phyloP scores from a whole-genome alignment of 345 rosid genomes.

The Corymbia maculata region DNA sequence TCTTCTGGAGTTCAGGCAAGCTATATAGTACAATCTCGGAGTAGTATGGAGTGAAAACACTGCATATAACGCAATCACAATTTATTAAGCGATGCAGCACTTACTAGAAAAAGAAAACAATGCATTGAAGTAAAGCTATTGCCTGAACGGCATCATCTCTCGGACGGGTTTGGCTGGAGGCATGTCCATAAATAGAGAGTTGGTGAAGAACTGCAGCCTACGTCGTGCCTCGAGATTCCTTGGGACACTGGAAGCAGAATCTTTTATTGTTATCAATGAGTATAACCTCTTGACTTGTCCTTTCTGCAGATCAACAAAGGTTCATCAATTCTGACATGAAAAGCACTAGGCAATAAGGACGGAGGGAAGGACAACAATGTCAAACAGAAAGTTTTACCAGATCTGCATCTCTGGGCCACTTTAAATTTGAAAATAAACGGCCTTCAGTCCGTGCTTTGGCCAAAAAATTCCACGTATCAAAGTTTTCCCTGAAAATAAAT shows the following conservation, averaged over 20 bases:
- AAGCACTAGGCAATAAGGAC: neutral
- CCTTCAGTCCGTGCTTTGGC: constrained; percentile 84
- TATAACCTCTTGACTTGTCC: constrained; percentile 66
- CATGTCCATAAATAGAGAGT: constrained; percentile 92
- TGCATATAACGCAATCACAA: constrained; percentile 20
- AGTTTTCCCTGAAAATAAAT: constrained; percentile 51
- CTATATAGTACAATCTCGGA: constrained; percentile 96
- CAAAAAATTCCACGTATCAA: constrained; percentile 64
- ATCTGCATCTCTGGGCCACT: constrained; percentile 85
- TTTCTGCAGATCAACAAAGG: constrained; percentile 40
- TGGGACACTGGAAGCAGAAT: constrained; percentile 84
- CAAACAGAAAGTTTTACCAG: constrained; percentile 38
- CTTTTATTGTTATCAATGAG: constrained; percentile 84
- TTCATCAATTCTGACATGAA: neutral
- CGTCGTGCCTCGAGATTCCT: constrained; percentile 92
- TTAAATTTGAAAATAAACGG: constrained; percentile 75
- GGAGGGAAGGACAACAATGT: neutral
- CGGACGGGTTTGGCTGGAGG: constrained; percentile 69
- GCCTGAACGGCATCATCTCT: constrained; percentile 87
- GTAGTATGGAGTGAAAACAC: constrained; percentile 97
- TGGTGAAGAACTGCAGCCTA: constrained; percentile 81
- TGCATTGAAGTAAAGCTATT: neutral
- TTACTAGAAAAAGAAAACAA: neutral
- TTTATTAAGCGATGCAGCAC: neutral
- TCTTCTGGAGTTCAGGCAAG: constrained; percentile 74